These are phyloP conservation scores for Xylariaceae sp. DNA, from an alignment of 2,329 filamentous ascomycete genomes.

Conservation along the genomic window DNA sequence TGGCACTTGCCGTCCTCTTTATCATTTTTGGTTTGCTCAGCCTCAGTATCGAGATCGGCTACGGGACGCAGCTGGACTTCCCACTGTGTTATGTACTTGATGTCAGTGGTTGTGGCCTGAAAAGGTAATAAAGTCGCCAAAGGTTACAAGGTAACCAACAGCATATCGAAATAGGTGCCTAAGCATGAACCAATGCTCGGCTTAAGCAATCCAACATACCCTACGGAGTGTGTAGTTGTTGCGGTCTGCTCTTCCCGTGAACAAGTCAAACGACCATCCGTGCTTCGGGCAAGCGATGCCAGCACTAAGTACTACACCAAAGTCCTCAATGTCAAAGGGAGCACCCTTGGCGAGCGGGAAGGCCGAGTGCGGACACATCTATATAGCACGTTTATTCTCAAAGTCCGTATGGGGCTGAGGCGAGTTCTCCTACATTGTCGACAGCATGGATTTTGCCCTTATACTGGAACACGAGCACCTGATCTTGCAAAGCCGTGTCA, in stretches of 20 bases:
- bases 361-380: slow-evolving; percentile 72
- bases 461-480: slow-evolving; percentile 70
- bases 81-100: slow-evolving; percentile 15
- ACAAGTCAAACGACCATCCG: slow-evolving; percentile 73
- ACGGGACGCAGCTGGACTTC: slow-evolving; percentile 26
- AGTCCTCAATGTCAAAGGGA: slow-evolving; percentile 75
- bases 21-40: background rate
- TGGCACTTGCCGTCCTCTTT: slow-evolving; percentile 24
- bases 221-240: slow-evolving; percentile 65
- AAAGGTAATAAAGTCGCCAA: background rate
- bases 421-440: slow-evolving; percentile 62
- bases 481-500: slow-evolving; percentile 52
- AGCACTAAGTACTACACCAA: slow-evolving; percentile 66
- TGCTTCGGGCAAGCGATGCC: slow-evolving; percentile 72
- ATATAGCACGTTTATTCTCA: slow-evolving; percentile 23
- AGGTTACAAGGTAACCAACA: no score
- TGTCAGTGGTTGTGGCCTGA: slow-evolving; percentile 1
- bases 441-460: slow-evolving; percentile 69
- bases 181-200: no score
- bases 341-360: slow-evolving; percentile 68
- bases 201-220: no score
- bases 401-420: background rate
- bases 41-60: background rate
- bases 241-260: slow-evolving; percentile 66
- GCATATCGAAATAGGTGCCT: no score